Evolutionary conservation across 2,329 filamentous ascomycete genomes (phyloP).

Genomic region (Periconia macrospinosa): DNA sequence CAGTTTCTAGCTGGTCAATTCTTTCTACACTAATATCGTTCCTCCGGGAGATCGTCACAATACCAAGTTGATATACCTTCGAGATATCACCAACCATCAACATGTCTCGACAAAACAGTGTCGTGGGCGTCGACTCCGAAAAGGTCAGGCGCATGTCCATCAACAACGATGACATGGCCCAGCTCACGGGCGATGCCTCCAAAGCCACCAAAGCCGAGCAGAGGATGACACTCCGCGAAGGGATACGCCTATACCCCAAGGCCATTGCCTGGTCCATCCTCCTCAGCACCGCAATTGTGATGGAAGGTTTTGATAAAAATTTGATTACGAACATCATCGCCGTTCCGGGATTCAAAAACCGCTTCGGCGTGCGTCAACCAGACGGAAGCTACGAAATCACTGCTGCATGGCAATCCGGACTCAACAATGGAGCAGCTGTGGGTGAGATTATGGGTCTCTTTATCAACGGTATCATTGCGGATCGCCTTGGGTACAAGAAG

Average conservation of each 20-base stretch:
- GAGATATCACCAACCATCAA: slow-evolving; percentile 1
- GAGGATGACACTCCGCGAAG: slow-evolving; percentile 64
- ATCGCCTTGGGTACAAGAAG: slow-evolving; percentile 46
- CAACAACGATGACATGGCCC: slow-evolving; percentile 28
- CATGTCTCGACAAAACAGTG: slow-evolving; percentile 38
- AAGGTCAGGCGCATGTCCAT: slow-evolving; percentile 33
- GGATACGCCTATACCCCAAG: slow-evolving; percentile 80
- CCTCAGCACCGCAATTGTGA: slow-evolving; percentile 83
- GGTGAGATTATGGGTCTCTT: slow-evolving; percentile 50
- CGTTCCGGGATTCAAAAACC: slow-evolving; percentile 48
- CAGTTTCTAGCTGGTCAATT: neutral
- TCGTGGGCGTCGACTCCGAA: slow-evolving; percentile 35
- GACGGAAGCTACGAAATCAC: slow-evolving; percentile 47
- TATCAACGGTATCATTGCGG: slow-evolving; percentile 49
- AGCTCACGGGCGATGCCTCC: slow-evolving; percentile 33
- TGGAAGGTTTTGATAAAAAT: slow-evolving; percentile 87
- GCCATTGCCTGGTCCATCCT: slow-evolving; percentile 81
- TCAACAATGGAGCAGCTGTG: slow-evolving; percentile 50
- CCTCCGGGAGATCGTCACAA: neutral
- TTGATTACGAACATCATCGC: slow-evolving; percentile 77
- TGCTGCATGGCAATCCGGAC: slow-evolving; percentile 50
- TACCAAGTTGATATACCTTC: too few species aligned
- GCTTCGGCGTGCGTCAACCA: slow-evolving; percentile 43
- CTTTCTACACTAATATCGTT: neutral
- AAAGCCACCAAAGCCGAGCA: slow-evolving; percentile 49